These are phyloP conservation scores for Heterobasidion parviporum DNA, from an alignment of 1,284 basidiomycete genomes.

Conservation along the genomic window DNA sequence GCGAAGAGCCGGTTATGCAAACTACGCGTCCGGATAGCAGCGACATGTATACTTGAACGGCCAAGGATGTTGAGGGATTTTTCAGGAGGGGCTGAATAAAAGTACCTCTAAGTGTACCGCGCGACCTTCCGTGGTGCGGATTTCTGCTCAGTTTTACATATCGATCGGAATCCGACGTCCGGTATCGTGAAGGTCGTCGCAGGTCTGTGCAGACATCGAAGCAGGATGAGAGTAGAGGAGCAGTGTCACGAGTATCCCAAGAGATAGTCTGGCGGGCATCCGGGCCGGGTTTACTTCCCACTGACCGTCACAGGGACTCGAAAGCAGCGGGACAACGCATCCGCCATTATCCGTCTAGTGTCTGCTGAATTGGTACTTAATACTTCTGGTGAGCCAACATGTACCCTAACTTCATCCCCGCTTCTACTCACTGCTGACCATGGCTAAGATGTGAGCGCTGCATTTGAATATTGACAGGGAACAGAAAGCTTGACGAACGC, in stretches of 20 bases:
- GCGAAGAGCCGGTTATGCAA: constrained; percentile 69
- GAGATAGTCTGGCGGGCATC: neutral
- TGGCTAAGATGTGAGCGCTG: constrained; percentile 36
- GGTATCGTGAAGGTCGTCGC: too few species aligned
- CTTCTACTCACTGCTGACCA: neutral
- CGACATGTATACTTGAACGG: constrained; percentile 22
- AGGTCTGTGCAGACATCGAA: neutral
- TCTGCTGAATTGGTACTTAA: neutral
- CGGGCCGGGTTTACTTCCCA: neutral
- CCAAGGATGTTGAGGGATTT: too few species aligned
- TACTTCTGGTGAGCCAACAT: neutral
- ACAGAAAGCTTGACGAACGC: too few species aligned
- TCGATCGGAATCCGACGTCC: too few species aligned
- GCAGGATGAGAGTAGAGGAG: neutral
- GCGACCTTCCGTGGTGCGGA: too few species aligned
- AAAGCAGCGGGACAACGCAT: neutral
- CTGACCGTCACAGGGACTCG: constrained; percentile 1
- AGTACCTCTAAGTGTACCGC: too few species aligned
- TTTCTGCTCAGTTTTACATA: too few species aligned
- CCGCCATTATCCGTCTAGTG: neutral
- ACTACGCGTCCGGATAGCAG: constrained; percentile 58
- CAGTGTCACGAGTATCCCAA: neutral
- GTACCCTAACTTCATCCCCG: neutral
- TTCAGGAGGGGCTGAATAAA: too few species aligned
- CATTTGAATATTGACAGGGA: neutral